Evolutionary conservation across 2,329 filamentous ascomycete genomes (phyloP).

Genomic region (Trichoderma sp.): DNA sequence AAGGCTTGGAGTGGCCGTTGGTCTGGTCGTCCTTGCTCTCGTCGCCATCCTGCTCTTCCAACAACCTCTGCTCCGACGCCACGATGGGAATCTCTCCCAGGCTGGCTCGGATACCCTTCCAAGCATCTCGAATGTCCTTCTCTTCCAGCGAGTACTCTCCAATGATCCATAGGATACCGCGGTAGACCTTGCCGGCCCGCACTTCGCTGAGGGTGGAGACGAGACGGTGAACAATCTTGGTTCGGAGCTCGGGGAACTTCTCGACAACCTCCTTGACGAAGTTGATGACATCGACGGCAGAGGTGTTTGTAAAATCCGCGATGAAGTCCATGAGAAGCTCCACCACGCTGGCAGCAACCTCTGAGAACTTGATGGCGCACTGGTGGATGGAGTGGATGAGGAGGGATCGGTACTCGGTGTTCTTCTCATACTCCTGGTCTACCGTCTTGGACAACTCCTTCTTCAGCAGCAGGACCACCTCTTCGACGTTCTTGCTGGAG

Average conservation of each 20-base stretch:
- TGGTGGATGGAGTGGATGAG: constrained; percentile 97
- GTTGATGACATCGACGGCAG: constrained; percentile 94
- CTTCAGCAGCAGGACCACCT: constrained; percentile 93
- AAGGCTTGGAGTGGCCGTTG: constrained; percentile 76
- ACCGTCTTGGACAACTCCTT: constrained; percentile 98
- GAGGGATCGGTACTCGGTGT: constrained; percentile 89
- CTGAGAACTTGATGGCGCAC: constrained; percentile 98
- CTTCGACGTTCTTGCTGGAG: constrained; percentile 97
- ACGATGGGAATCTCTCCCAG: constrained; percentile 96
- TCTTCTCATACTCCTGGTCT: constrained; percentile 98
- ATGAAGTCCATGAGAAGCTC: constrained; percentile 99
- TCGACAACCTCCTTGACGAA: constrained; percentile 99
- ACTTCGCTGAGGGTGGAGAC: constrained; percentile 92
- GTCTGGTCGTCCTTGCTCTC: constrained; percentile 67
- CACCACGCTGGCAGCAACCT: constrained; percentile 95
- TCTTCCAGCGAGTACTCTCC: constrained; percentile 95
- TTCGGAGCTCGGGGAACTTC: constrained; percentile 88
- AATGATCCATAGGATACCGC: constrained; percentile 95
- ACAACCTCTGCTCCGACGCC: constrained; percentile 85
- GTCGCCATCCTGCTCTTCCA: constrained; percentile 80
- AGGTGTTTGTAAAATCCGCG: constrained; percentile 95
- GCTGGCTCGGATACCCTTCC: constrained; percentile 92
- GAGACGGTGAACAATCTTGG: constrained; percentile 83
- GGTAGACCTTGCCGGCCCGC: constrained; percentile 93
- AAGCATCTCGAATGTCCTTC: constrained; percentile 91